Percentiles rank a stretch among this genome's conserved stretches.
Evolutionary conservation across 306 rosid genomes (phyloP).

Genomic region (Vigna nakashimae): DNA sequence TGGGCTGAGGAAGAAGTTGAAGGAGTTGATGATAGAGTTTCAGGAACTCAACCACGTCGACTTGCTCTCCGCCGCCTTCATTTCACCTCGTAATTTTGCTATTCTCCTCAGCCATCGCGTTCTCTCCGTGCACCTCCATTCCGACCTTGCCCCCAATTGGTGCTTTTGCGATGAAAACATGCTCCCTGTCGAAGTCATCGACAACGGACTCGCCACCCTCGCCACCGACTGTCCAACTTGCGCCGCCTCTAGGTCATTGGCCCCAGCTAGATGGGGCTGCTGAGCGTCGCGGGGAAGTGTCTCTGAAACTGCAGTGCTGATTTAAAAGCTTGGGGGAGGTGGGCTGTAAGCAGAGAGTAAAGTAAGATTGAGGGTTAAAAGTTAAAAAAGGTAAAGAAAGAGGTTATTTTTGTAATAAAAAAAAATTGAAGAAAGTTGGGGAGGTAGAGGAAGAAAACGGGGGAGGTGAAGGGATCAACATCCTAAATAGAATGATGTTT

Average conservation of each 20-base stretch:
- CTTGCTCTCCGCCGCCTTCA: conserved; percentile 64
- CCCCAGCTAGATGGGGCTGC: too few species aligned
- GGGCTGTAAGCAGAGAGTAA: too few species aligned
- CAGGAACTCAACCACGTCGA: conserved; percentile 77
- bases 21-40: conserved; percentile 90
- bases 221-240: conserved; percentile 87
- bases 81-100: conserved; percentile 58
- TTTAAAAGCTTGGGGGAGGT: too few species aligned
- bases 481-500: too few species aligned
- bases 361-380: too few species aligned
- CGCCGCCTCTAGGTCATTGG: conserved; percentile 72
- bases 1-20: conserved; percentile 76
- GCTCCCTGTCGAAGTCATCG: conserved; percentile 73
- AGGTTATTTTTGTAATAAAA: too few species aligned
- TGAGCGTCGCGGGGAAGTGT: too few species aligned
- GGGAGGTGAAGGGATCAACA: too few species aligned
- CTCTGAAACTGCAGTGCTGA: too few species aligned
- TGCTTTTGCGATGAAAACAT: conserved; percentile 58
- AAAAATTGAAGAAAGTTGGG: too few species aligned
- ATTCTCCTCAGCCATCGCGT: conserved; percentile 58
- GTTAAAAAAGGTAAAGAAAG: too few species aligned
- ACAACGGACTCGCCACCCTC: conserved; percentile 65
- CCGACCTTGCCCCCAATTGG: conserved; percentile 51
- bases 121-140: conserved; percentile 57
- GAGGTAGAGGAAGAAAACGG: too few species aligned